phyloP scores from a whole-genome alignment of 306 rosid species.

The Cucurbita ficifolia region DNA sequence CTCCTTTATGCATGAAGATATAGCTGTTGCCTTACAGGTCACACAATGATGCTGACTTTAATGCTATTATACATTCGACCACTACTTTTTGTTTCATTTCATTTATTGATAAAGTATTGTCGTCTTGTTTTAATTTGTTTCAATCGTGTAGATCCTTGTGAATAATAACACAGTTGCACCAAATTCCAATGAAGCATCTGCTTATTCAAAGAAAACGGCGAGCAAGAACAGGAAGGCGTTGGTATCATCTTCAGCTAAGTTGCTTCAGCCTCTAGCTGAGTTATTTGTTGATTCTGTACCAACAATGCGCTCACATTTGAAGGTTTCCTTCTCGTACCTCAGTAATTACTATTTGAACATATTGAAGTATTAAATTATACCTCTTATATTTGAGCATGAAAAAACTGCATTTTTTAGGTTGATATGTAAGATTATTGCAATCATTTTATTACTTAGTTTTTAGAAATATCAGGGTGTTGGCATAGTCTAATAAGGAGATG shows the following conservation, averaged over 20 bases:
- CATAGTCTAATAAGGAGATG: not conserved
- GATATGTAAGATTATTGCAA: not conserved
- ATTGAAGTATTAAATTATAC: not conserved
- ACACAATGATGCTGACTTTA: not conserved
- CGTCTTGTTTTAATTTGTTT: conserved; percentile 6
- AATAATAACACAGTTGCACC: conserved; percentile 54
- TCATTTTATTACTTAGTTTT: not conserved
- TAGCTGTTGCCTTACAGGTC: conserved; percentile 66
- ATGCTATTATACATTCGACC: not conserved
- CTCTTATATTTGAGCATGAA: not conserved
- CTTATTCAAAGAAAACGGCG: conserved; percentile 66
- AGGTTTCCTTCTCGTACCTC: conserved; percentile 35
- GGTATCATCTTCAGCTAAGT: conserved; percentile 41
- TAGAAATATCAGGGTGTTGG: not conserved
- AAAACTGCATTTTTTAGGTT: not conserved
- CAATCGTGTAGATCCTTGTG: conserved; percentile 54
- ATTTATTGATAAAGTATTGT: conserved; percentile 1
- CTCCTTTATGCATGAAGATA: conserved; percentile 50
- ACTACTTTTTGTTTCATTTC: not conserved
- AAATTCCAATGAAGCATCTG: conserved; percentile 11
- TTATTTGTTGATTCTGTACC: conserved; percentile 46
- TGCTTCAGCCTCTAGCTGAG: conserved; percentile 51
- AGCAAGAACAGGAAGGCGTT: conserved; percentile 55
- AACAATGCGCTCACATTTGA: conserved; percentile 26
- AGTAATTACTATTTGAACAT: not conserved